Evolutionary conservation across 2,329 filamentous ascomycete species (phyloP), one percentile per base, ranked within the genome.

Genomic region (Ascomycota sp.): DNA sequence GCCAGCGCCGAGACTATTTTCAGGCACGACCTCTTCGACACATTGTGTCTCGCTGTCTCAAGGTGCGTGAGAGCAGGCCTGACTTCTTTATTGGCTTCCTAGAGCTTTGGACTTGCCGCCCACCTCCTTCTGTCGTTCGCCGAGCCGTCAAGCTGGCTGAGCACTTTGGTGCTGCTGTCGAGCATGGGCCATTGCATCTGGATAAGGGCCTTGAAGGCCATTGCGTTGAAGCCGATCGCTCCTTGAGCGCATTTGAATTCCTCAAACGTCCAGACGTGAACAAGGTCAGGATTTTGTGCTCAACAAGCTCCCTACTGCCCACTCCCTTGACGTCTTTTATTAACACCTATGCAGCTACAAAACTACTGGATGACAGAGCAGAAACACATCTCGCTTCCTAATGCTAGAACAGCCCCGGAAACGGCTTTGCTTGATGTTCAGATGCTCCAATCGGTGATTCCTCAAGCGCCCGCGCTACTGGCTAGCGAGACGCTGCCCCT

Each of bases 1-100:
- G 58, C 4, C 45, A 54, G 31, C 47, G 54, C 13, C 47, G 56
- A 13, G 56, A 62, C 38, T 62, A 56, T 40, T 61, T 60, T 40
- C 52, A 56, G 32, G 52, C 56, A 24, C 35, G 43, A 9, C 38
- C 46, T 4, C 48, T 59, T 33, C 49, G 56, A 12, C 39, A 45
- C 2, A 37, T 45, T 28, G 48, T 55, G 42, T 33, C 41, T 4
- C 39, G 41, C 12, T 53, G 47, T 28, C 43, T 37, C 27, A 40
- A 44, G 30, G 44, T 52, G 38, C 47, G 52, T 7, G 37, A 48
- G 10, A 40, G 39, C n/a, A 39, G 47, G 6, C 46, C 52, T 2
- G 46, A 47, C 2, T 54, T 55, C 35, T 55, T 56, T 28, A 41
- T 56, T 9, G 53, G 50, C 29, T 55, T 56, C 32, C 41, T 48